These are phyloP conservation scores for Macrophomina pseudophaseolina DNA, from an alignment of 2,329 filamentous ascomycete species.

Conservation along the genomic window DNA sequence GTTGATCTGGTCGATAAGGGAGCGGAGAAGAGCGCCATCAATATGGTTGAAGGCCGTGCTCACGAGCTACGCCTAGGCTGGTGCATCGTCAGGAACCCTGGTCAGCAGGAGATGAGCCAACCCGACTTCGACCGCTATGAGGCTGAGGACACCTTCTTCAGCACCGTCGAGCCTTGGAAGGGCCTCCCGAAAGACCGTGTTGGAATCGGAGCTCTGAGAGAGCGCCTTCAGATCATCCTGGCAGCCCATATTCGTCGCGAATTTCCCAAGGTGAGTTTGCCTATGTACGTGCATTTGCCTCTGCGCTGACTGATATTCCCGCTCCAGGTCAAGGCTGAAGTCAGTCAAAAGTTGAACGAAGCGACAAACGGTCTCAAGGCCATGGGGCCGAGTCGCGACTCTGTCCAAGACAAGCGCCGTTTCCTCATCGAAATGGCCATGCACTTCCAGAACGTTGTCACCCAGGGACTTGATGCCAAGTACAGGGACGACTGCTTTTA, in stretches of 20 bases:
- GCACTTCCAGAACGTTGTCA: slow-evolving; percentile 45
- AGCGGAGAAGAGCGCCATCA: slow-evolving; percentile 46
- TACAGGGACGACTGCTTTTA: slow-evolving; percentile 46
- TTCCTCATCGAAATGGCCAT: slow-evolving; percentile 47
- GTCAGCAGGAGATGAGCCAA: slow-evolving; percentile 32
- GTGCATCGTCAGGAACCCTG: slow-evolving; percentile 60
- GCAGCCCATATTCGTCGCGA: slow-evolving; percentile 50
- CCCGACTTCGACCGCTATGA: slow-evolving; percentile 34
- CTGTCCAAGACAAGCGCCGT: slow-evolving; percentile 41
- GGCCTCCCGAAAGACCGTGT: slow-evolving; percentile 43
- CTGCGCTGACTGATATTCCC: slow-evolving; percentile 34
- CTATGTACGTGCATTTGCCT: neutral
- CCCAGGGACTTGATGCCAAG: slow-evolving; percentile 42
- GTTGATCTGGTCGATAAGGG: slow-evolving; percentile 43
- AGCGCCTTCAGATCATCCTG: slow-evolving; percentile 50
- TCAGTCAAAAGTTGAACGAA: slow-evolving; percentile 36
- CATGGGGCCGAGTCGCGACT: slow-evolving; percentile 44
- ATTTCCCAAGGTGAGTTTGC: slow-evolving; percentile 49
- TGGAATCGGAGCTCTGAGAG: slow-evolving; percentile 49
- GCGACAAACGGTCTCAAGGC: slow-evolving; percentile 35
- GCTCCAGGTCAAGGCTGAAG: slow-evolving; percentile 42
- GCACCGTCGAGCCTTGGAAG: slow-evolving; percentile 42
- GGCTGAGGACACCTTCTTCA: slow-evolving; percentile 45
- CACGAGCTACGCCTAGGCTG: slow-evolving; percentile 55
- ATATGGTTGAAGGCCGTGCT: slow-evolving; percentile 47